phyloP scores from a whole-genome alignment of 2,329 filamentous ascomycete genomes.

The Ascosphaera acerosa region DNA sequence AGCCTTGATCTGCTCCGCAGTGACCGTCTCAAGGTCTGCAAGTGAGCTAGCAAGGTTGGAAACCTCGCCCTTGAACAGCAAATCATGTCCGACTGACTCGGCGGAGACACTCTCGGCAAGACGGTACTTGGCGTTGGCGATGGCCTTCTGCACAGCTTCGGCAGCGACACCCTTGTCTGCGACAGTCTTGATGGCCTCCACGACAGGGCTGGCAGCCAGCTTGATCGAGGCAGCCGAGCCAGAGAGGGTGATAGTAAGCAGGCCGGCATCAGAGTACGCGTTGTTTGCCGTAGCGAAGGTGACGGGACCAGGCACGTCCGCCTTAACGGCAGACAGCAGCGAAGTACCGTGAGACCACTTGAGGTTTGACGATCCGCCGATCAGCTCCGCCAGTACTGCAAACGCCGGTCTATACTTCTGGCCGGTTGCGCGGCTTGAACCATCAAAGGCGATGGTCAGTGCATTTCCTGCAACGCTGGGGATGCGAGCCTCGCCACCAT shows the following conservation, averaged over 20 bases:
- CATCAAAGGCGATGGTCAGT: constrained; percentile 76
- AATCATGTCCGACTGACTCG: constrained; percentile 58
- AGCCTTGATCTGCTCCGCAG: constrained; percentile 58
- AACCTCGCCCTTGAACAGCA: constrained; percentile 57
- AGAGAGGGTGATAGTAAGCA: constrained; percentile 58
- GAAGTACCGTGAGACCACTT: constrained; percentile 94
- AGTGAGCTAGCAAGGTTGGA: constrained; percentile 62
- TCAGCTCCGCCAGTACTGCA: constrained; percentile 61
- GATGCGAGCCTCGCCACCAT: constrained; percentile 80
- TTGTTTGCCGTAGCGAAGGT: constrained; percentile 49
- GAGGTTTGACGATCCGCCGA: constrained; percentile 73
- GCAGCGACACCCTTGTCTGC: constrained; percentile 48
- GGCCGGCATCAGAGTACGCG: constrained; percentile 81
- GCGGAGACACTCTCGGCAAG: constrained; percentile 59
- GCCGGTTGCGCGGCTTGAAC: constrained; percentile 48
- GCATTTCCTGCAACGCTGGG: constrained; percentile 54
- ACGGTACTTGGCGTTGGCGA: constrained; percentile 81
- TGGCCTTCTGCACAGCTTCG: constrained; percentile 77
- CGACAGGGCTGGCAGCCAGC: constrained; percentile 47
- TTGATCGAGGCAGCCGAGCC: constrained; percentile 46
- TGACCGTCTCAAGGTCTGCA: constrained; percentile 57
- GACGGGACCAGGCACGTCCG: constrained; percentile 34
- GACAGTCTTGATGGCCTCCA: constrained; percentile 60
- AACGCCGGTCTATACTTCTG: constrained; percentile 70
- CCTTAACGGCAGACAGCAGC: constrained; percentile 55